phyloP scores from a whole-genome alignment of 805 yeast species.

The Ogataea pilisensis region DNA sequence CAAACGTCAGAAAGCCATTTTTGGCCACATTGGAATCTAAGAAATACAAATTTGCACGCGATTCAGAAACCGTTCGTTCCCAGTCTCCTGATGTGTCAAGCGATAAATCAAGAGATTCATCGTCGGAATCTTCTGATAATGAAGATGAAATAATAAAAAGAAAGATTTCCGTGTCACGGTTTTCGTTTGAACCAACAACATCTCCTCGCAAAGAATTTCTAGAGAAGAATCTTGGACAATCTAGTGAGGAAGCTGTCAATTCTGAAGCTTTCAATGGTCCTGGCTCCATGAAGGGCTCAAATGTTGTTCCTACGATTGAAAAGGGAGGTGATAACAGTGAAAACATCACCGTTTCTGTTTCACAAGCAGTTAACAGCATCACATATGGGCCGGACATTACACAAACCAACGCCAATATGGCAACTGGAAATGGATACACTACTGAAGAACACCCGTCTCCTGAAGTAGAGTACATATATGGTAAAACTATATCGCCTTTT shows the following conservation, averaged over 20 bases:
- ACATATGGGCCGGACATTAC: neutral
- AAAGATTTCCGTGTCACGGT: neutral
- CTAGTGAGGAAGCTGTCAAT: too few relatives aligned
- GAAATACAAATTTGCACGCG: neutral
- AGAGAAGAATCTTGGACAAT: too few relatives aligned
- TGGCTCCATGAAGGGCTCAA: too few relatives aligned
- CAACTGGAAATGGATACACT: neutral
- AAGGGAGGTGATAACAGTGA: too few relatives aligned
- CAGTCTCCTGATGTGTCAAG: constrained; percentile 8
- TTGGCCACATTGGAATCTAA: too few relatives aligned
- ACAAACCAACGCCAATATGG: neutral
- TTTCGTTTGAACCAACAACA: neutral
- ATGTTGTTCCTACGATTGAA: too few relatives aligned
- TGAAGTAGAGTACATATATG: neutral
- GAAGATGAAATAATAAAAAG: constrained; percentile 23
- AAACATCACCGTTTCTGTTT: too few relatives aligned
- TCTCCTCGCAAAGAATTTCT: too few relatives aligned
- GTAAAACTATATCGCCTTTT: neutral
- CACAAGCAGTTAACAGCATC: neutral
- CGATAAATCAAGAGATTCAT: constrained; percentile 26
- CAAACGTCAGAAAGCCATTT: too few relatives aligned
- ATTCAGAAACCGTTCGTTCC: neutral
- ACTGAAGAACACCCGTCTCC: neutral
- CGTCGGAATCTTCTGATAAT: constrained; percentile 27
- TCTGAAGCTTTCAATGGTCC: too few relatives aligned